phyloP scores from a whole-genome alignment of 1,284 basidiomycete genomes.

The Megacollybia platyphylla region DNA sequence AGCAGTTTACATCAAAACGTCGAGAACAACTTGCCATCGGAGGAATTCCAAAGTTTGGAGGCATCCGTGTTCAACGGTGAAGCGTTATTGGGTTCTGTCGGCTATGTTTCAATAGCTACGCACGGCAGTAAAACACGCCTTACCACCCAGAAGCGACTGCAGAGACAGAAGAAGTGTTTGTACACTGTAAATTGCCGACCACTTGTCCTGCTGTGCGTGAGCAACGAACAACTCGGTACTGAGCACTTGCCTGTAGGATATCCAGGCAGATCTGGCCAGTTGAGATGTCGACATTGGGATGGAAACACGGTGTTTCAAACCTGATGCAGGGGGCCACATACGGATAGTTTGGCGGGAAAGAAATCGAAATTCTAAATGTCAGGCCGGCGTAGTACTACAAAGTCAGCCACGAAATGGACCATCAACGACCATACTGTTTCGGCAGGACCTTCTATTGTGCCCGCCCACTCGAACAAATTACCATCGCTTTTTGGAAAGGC shows the following conservation, averaged over 20 bases:
- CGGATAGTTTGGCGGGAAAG: conserved; percentile 76
- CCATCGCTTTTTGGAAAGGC: conserved; percentile 76
- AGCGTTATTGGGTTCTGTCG: conserved; percentile 75
- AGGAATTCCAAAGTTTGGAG: conserved; percentile 60
- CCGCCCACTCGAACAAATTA: conserved; percentile 75
- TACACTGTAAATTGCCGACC: conserved; percentile 84
- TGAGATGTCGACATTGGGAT: conserved; percentile 74
- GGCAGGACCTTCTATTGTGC: conserved; percentile 68
- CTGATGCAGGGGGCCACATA: conserved; percentile 71
- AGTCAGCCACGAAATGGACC: neutral
- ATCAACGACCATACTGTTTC: conserved; percentile 46
- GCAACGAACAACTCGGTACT: neutral
- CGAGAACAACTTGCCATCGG: conserved; percentile 34
- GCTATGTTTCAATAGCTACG: conserved; percentile 5
- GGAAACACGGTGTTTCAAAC: conserved; percentile 76
- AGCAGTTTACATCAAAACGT: neutral
- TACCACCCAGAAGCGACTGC: conserved; percentile 76
- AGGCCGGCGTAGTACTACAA: conserved; percentile 63
- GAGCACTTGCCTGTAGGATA: conserved; percentile 52
- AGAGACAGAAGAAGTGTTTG: conserved; percentile 80
- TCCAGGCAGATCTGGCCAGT: conserved; percentile 78
- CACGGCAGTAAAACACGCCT: conserved; percentile 12
- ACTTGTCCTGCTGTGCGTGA: conserved; percentile 53
- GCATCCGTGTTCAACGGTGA: conserved; percentile 79
- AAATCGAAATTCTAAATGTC: conserved; percentile 68